phyloP scores from a whole-genome alignment of 257 asterid species.

The Rauvolfia tetraphylla region DNA sequence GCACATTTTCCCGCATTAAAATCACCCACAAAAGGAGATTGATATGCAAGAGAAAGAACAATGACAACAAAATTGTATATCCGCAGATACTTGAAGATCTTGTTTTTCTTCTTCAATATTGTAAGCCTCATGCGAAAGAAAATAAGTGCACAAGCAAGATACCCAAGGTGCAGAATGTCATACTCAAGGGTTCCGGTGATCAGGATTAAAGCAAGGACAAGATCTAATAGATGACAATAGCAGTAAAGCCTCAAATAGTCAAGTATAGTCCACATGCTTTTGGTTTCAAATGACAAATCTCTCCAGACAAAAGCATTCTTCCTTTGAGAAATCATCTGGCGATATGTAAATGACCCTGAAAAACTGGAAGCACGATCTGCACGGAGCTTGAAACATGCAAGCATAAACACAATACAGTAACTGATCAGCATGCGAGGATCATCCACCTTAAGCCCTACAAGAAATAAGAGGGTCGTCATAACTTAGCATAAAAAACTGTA shows the following conservation, averaged over 20 bases:
- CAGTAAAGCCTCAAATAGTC: conserved; percentile 96
- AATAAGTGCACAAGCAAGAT: conserved; percentile 87
- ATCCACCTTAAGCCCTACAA: conserved; percentile 80
- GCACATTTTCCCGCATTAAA: conserved; percentile 74
- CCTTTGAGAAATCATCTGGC: conserved; percentile 78
- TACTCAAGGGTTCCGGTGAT: conserved; percentile 94
- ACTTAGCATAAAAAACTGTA: conserved; percentile 3
- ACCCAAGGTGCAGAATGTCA: conserved; percentile 95
- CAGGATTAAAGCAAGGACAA: conserved; percentile 85
- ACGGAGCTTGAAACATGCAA: conserved; percentile 87
- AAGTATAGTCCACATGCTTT: conserved; percentile 97
- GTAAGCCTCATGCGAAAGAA: conserved; percentile 94
- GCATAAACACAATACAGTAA: conserved; percentile 79
- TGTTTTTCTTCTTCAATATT: conserved; percentile 88
- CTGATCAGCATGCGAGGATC: conserved; percentile 94
- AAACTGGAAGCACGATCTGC: conserved; percentile 72
- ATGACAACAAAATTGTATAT: conserved; percentile 84
- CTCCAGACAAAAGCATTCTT: conserved; percentile 89
- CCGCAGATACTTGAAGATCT: conserved; percentile 79
- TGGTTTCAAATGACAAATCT: conserved; percentile 94
- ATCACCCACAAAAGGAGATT: conserved; percentile 87
- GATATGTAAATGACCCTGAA: conserved; percentile 76
- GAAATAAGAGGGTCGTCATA: conserved; percentile 11
- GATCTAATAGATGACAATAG: conserved; percentile 96
- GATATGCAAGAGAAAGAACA: conserved; percentile 95